Evolutionary conservation across 2,329 filamentous ascomycete species (phyloP).

Genomic region (Nemania sp.): DNA sequence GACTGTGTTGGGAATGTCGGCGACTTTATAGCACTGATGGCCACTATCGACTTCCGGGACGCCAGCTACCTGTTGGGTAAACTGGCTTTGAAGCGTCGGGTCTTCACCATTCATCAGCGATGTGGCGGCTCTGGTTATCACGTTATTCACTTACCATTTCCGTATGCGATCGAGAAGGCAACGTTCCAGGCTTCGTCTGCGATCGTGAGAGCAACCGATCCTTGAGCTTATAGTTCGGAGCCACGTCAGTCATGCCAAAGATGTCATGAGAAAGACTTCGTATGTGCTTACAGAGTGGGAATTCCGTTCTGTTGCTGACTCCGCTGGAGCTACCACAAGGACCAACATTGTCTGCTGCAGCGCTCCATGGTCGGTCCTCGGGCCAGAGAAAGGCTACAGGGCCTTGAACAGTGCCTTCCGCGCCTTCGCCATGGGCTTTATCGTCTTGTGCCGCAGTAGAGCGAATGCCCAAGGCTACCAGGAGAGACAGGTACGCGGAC

Average conservation of each 20-base stretch:
- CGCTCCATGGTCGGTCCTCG: constrained; percentile 53
- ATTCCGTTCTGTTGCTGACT: constrained; percentile 52
- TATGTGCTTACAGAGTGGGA: constrained; percentile 51
- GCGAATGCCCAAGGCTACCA: constrained; percentile 23
- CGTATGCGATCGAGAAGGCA: constrained; percentile 54
- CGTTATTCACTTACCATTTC: constrained; percentile 44
- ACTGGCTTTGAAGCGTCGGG: constrained; percentile 41
- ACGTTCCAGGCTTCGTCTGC: constrained; percentile 57
- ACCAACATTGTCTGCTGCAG: constrained; percentile 53
- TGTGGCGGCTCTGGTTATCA: neutral
- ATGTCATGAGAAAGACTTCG: neutral
- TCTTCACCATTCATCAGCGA: constrained; percentile 22
- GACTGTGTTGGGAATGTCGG: constrained; percentile 34
- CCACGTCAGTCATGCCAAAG: neutral
- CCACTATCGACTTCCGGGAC: constrained; percentile 41
- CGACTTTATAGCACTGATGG: constrained; percentile 46
- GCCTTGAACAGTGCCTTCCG: constrained; percentile 50
- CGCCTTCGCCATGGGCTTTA: constrained; percentile 35
- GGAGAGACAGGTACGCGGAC: constrained; percentile 25
- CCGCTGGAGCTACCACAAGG: constrained; percentile 56
- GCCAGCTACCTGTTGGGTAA: constrained; percentile 39
- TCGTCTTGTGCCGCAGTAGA: constrained; percentile 23
- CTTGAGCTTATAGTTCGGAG: constrained; percentile 45
- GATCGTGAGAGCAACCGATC: constrained; percentile 54
- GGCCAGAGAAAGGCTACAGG: constrained; percentile 62